Conservation (phyloP, 163 green algal genomes). For the Chlamydomonas reinhardtii region DNA sequence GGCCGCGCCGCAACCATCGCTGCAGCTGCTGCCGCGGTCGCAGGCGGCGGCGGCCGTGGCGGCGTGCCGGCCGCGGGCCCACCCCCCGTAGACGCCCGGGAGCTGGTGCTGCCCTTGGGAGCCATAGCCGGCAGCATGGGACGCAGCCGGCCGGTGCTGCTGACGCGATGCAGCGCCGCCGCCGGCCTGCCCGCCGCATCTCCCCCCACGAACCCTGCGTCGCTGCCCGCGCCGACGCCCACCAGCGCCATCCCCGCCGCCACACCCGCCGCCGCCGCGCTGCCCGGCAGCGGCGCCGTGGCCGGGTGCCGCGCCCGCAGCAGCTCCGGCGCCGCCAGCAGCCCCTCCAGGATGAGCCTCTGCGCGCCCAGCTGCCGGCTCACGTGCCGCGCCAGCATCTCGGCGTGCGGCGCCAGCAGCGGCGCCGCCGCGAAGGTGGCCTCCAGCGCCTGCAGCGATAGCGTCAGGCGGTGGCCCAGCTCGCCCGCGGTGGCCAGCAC, state of each 20-base stretch:
- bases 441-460: slow-evolving; percentile 24
- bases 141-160: slow-evolving; percentile 12
- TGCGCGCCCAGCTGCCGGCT: slow-evolving; percentile 9
- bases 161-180: neutral
- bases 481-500: neutral
- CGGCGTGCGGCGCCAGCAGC: slow-evolving; percentile 22
- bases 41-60: neutral
- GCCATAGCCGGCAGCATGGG: slow-evolving; percentile 3
- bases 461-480: slow-evolving; percentile 15
- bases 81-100: neutral
- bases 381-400: slow-evolving; percentile 31
- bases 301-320: slow-evolving; percentile 8
- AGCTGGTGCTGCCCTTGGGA: neutral
- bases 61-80: neutral
- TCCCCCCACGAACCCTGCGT: neutral
- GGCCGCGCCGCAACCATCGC: neutral
- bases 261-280: neutral
- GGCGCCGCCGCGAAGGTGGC: slow-evolving; percentile 15
- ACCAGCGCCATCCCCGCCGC: neutral
- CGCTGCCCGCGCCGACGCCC: neutral
- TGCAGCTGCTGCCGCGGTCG: neutral
- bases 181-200: neutral
- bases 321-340: slow-evolving; percentile 37
- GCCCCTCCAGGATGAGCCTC: slow-evolving; percentile 44
- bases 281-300: slow-evolving; percentile 19